A percentile compares a stretch with the other conserved stretches of the same genome.
Evolutionary conservation across 257 asterid species (phyloP).

Genomic region (Solanum virginianum): DNA sequence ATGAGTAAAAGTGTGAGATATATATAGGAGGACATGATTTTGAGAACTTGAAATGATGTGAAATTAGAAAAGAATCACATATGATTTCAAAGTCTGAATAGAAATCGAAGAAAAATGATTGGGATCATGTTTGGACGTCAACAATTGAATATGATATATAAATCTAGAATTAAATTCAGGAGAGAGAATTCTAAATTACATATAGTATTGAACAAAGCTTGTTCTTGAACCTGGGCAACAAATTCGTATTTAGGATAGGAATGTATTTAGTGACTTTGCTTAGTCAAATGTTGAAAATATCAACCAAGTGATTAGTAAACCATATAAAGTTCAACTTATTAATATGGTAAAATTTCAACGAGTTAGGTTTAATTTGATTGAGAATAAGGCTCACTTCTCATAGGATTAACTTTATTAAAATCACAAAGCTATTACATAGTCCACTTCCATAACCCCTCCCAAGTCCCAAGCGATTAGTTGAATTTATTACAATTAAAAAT

Average conservation of each 20-base stretch:
- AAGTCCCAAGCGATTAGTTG: too few species aligned
- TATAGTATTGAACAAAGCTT: not conserved
- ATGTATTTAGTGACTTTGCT: not conserved
- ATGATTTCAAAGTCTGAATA: not conserved
- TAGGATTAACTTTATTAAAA: not conserved
- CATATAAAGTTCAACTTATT: too few species aligned
- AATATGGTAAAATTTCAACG: too few species aligned
- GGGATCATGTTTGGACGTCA: not conserved
- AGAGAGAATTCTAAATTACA: not conserved
- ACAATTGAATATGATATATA: too few species aligned
- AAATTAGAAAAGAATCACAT: too few species aligned
- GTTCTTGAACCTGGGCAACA: not conserved
- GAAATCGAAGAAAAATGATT: not conserved
- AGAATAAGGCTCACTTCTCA: not conserved
- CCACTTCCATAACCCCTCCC: not conserved
- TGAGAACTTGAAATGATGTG: too few species aligned
- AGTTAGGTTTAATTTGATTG: too few species aligned
- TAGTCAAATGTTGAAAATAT: not conserved
- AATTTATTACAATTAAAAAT: not conserved
- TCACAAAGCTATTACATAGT: not conserved
- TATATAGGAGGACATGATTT: too few species aligned
- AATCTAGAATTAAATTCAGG: too few species aligned
- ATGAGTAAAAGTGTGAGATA: too few species aligned
- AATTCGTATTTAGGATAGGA: not conserved
- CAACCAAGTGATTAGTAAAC: too few species aligned